Evolutionary conservation across 306 rosid genomes (phyloP).

Genomic region (Vigna angularis): DNA sequence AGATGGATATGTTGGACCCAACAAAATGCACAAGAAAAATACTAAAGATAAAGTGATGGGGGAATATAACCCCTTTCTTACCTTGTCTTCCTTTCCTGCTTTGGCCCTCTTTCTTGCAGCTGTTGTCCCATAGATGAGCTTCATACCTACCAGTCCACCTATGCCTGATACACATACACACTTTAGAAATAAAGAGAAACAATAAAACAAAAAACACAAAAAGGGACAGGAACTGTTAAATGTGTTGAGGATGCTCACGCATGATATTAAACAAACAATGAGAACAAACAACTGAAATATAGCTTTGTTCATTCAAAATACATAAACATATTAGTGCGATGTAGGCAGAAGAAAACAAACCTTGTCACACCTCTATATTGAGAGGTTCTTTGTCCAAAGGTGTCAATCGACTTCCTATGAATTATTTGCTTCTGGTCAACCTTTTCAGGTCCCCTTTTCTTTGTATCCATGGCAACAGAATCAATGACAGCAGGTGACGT

Average conservation of each 20-base stretch:
- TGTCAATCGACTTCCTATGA: conserved; percentile 88
- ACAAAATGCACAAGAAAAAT: conserved; percentile 29
- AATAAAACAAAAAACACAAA: background rate
- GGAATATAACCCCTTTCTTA: conserved; percentile 42
- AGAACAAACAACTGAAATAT: conserved; percentile 24
- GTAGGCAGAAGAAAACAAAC: conserved; percentile 46
- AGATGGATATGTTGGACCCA: conserved; percentile 39
- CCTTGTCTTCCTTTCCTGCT: conserved; percentile 99
- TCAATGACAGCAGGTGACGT: conserved; percentile 57
- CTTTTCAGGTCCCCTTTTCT: conserved; percentile 76
- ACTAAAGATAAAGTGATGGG: conserved; percentile 20
- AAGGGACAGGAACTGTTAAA: background rate
- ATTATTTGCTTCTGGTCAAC: conserved; percentile 72
- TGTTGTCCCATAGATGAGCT: conserved; percentile 97
- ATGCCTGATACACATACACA: conserved; percentile 64
- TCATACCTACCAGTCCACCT: conserved; percentile 97
- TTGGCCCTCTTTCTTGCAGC: conserved; percentile 95
- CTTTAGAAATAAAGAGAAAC: conserved; percentile 30
- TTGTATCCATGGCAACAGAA: conserved; percentile 64
- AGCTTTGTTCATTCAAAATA: background rate
- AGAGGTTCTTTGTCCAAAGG: conserved; percentile 94
- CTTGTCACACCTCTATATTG: conserved; percentile 95
- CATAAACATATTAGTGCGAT: background rate
- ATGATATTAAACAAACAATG: background rate
- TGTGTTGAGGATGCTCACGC: conserved; percentile 14